Conservation (phyloP, 495 filamentous ascomycete genomes). For the Hyaloscypha variabilis region DNA sequence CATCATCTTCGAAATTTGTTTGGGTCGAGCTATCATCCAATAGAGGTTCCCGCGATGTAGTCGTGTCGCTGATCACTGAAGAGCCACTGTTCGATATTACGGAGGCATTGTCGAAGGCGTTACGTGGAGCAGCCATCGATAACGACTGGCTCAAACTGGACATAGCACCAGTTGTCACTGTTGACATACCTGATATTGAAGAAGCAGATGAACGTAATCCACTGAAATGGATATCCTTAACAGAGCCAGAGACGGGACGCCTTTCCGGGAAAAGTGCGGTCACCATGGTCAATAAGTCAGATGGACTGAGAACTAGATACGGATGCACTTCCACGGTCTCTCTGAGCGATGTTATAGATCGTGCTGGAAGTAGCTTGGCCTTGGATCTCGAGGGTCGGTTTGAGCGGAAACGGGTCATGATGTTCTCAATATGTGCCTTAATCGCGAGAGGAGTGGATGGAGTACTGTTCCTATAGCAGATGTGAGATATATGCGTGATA, state of each 20-base stretch:
- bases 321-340: conserved; percentile 73
- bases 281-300: conserved; percentile 70
- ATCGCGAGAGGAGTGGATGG: conserved; percentile 66
- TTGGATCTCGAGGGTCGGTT: conserved; percentile 51
- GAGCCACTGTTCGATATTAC: conserved; percentile 68
- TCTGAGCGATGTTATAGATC: conserved; percentile 68
- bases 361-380: conserved; percentile 65
- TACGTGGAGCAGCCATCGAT: conserved; percentile 38
- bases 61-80: conserved; percentile 68
- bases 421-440: conserved; percentile 74
- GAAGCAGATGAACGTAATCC: conserved; percentile 64
- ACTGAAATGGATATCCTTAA: conserved; percentile 45
- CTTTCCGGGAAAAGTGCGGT: conserved; percentile 72
- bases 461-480: conserved; percentile 54
- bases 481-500: background rate
- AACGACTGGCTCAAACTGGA: conserved; percentile 29
- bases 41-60: conserved; percentile 64
- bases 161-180: conserved; percentile 35
- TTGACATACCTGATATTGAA: conserved; percentile 67
- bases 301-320: conserved; percentile 72
- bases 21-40: conserved; percentile 51
- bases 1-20: conserved; percentile 57
- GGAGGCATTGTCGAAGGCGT: conserved; percentile 58
- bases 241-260: conserved; percentile 52
- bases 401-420: conserved; percentile 67